Conservation (phyloP, 352 stramenopile species). For the Phytopythium delawarense region DNA sequence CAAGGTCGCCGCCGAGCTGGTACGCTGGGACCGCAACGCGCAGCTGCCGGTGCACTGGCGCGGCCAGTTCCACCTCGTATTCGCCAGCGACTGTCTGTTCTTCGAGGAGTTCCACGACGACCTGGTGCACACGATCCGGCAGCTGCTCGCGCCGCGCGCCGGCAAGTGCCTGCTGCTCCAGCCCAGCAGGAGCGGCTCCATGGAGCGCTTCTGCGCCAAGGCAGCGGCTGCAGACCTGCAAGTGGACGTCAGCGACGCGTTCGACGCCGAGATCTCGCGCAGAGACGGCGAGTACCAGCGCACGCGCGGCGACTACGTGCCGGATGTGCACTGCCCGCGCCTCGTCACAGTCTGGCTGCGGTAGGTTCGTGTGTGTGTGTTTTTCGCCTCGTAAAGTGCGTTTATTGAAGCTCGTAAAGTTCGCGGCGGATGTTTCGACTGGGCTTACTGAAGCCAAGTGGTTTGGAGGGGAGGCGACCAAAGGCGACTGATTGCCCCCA, state of each 20-base stretch:
- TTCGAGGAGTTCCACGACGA: conserved; percentile 86
- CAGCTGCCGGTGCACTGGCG: conserved; percentile 19
- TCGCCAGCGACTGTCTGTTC: conserved; percentile 85
- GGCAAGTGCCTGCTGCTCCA: conserved; percentile 71
- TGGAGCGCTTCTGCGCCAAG: conserved; percentile 67
- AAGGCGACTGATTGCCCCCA: not conserved
- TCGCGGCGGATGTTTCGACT: not conserved
- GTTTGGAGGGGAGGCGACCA: not conserved
- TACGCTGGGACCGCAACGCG: conserved; percentile 63
- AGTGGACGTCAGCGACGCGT: conserved; percentile 30
- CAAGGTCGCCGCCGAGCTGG: conserved; percentile 29
- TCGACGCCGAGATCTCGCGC: conserved; percentile 32
- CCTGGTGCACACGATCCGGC: conserved; percentile 59
- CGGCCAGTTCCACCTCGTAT: conserved; percentile 71
- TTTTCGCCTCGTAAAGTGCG: conserved; percentile 1
- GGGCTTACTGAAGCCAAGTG: not conserved
- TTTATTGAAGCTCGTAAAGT: conserved; percentile 4
- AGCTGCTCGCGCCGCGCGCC: conserved; percentile 32
- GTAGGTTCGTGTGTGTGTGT: no score
- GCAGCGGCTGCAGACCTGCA: conserved; percentile 34
- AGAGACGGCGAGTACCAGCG: conserved; percentile 32
- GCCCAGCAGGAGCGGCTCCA: conserved; percentile 63
- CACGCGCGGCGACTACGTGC: conserved; percentile 46
- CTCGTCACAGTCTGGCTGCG: conserved; percentile 36
- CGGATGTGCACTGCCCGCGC: conserved; percentile 64